Conservation (phyloP, 2,329 filamentous ascomycete species). For the Trichoderma guizhouense region DNA sequence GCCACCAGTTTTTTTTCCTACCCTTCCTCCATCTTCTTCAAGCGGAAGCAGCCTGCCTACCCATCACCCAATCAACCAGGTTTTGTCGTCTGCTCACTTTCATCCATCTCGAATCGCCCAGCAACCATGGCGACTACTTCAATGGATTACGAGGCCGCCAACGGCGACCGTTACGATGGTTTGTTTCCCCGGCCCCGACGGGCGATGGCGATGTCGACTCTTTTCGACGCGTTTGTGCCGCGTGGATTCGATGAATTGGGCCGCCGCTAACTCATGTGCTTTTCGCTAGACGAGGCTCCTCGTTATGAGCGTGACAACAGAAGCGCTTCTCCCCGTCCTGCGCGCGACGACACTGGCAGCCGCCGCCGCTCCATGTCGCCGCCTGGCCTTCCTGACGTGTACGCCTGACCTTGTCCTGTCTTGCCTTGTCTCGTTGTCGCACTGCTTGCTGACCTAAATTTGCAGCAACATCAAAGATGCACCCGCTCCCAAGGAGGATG, state of each 20-base stretch:
- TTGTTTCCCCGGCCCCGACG: constrained; percentile 27
- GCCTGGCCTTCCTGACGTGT: constrained; percentile 42
- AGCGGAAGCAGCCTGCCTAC: constrained; percentile 1
- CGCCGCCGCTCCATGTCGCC: constrained; percentile 63
- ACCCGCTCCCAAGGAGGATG: constrained; percentile 54
- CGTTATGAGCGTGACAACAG: constrained; percentile 65
- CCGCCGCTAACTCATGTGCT: not conserved
- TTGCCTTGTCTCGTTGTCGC: not conserved
- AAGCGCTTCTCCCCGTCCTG: constrained; percentile 61
- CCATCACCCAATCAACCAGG: constrained; percentile 10
- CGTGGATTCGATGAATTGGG: constrained; percentile 2
- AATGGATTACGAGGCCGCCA: constrained; percentile 69
- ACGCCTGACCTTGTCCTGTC: constrained; percentile 12
- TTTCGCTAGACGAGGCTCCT: constrained; percentile 54
- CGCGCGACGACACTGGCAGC: constrained; percentile 57
- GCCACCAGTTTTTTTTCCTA: constrained; percentile 15
- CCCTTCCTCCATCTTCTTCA: constrained; percentile 10
- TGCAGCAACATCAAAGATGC: constrained; percentile 51
- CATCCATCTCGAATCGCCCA: constrained; percentile 19
- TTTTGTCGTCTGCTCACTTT: constrained; percentile 8
- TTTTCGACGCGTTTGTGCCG: constrained; percentile 14
- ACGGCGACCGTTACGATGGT: constrained; percentile 66
- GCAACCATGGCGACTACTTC: constrained; percentile 58
- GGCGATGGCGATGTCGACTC: not conserved
- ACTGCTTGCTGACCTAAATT: constrained; percentile 19